Conservation (phyloP, 768 basidiomycete genomes). For the Amanita polypyramis region DNA sequence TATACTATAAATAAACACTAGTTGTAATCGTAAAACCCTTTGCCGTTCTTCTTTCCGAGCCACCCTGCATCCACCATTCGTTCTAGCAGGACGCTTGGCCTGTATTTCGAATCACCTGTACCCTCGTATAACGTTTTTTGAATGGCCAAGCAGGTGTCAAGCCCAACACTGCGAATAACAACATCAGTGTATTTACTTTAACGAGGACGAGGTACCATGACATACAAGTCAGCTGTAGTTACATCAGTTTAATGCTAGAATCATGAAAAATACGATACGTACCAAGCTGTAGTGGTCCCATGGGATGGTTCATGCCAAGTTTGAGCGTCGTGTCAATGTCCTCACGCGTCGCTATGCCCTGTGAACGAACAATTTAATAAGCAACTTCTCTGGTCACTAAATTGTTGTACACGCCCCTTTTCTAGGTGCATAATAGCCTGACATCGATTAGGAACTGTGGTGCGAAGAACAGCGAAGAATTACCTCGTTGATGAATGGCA, state of each 20-base stretch:
- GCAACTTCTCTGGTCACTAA: background rate
- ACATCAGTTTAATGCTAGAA: background rate
- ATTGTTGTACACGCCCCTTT: constrained; percentile 37
- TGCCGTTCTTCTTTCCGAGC: constrained; percentile 87
- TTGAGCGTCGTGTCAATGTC: constrained; percentile 94
- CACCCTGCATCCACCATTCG: constrained; percentile 96
- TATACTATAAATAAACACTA: background rate
- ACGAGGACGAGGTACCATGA: constrained; percentile 1
- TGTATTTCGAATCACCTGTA: constrained; percentile 91
- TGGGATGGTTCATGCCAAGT: constrained; percentile 90
- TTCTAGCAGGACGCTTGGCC: constrained; percentile 81
- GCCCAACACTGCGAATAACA: constrained; percentile 64
- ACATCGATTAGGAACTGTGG: constrained; percentile 1
- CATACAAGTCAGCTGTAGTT: constrained; percentile 42
- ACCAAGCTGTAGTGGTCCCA: constrained; percentile 90
- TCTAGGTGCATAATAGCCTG: constrained; percentile 91
- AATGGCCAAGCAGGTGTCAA: constrained; percentile 93
- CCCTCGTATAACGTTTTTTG: constrained; percentile 84
- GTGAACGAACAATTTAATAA: background rate
- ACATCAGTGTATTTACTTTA: constrained; percentile 4
- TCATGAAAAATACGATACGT: constrained; percentile 3
- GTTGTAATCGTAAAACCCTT: constrained; percentile 88
- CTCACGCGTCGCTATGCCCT: constrained; percentile 88
- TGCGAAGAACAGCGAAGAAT: background rate
- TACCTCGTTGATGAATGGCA: constrained; percentile 97